Evolutionary conservation across 2,329 filamentous ascomycete species (phyloP).

Genomic region (Cryoendolithus antarcticus): DNA sequence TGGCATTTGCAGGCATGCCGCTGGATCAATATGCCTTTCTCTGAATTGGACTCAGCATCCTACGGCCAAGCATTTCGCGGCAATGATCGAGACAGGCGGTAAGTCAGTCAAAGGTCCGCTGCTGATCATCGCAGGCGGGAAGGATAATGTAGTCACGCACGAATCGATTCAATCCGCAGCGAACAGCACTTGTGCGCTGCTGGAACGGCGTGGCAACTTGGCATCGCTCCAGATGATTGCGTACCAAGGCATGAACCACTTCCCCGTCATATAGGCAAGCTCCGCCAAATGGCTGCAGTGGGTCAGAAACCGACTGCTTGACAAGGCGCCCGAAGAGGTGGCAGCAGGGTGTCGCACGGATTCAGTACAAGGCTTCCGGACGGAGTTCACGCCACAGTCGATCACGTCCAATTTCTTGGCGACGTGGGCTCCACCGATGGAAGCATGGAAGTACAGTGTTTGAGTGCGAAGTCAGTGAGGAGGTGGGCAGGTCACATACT

Average conservation of each 20-base stretch:
- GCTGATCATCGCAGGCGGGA: constrained; percentile 26
- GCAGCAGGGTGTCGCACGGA: no score
- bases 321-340: background rate
- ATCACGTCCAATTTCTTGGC: no score
- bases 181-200: background rate
- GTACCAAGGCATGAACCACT: background rate
- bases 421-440: no score
- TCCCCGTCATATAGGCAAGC: constrained; percentile 1
- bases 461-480: no score
- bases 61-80: constrained; percentile 12
- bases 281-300: background rate
- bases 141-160: constrained; percentile 6
- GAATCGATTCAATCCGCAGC: background rate
- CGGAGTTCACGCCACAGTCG: no score
- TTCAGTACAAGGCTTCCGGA: no score
- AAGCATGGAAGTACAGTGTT: no score
- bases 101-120: constrained; percentile 25
- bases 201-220: background rate
- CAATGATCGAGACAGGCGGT: no score
- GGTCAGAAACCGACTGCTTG: background rate
- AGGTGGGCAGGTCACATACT: no score
- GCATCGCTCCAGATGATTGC: background rate
- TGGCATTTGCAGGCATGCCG: background rate
- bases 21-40: background rate
- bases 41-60: background rate